Conservation (phyloP, 2,329 filamentous ascomycete species). For the Xylariales sp. region DNA sequence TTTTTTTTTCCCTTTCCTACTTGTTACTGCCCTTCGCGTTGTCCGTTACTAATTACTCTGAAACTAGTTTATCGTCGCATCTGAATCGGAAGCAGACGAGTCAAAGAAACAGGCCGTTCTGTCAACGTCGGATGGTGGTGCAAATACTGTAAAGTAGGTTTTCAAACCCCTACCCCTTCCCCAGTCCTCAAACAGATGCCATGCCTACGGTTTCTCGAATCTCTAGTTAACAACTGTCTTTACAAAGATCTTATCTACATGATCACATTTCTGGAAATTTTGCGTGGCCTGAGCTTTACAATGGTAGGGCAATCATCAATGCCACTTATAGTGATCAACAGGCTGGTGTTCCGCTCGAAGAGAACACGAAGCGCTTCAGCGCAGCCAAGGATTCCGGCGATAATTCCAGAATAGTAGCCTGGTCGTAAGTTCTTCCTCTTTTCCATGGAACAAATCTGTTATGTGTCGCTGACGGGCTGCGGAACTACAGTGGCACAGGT, state of each 20-base stretch:
- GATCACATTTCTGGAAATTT: slow-evolving; percentile 23
- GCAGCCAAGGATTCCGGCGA: slow-evolving; percentile 2
- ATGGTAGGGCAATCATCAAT: slow-evolving; percentile 24
- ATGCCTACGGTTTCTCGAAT: neutral
- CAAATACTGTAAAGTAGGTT: slow-evolving; percentile 29
- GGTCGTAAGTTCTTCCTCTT: slow-evolving; percentile 22
- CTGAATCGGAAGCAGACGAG: slow-evolving; percentile 26
- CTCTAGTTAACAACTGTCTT: neutral
- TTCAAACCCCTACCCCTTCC: too few species aligned
- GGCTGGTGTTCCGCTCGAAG: slow-evolving; percentile 19
- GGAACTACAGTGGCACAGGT: slow-evolving; percentile 21
- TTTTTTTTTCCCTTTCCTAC: too few species aligned
- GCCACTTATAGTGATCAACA: slow-evolving; percentile 18
- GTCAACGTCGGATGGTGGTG: slow-evolving; percentile 25
- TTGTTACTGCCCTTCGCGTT: too few species aligned
- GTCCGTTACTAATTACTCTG: too few species aligned
- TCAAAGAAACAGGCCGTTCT: slow-evolving; percentile 26
- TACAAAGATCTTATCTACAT: slow-evolving; percentile 22
- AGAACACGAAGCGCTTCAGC: slow-evolving; percentile 13
- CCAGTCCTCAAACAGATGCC: too few species aligned
- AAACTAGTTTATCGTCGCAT: slow-evolving; percentile 31
- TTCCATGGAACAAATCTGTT: too few species aligned
- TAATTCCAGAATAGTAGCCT: slow-evolving; percentile 21
- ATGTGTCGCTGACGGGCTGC: too few species aligned
- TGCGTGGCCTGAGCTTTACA: slow-evolving; percentile 23